These are phyloP conservation scores for Tuctoria greenei DNA, from an alignment of 176 grass and related monocot species.

Conservation along the genomic window DNA sequence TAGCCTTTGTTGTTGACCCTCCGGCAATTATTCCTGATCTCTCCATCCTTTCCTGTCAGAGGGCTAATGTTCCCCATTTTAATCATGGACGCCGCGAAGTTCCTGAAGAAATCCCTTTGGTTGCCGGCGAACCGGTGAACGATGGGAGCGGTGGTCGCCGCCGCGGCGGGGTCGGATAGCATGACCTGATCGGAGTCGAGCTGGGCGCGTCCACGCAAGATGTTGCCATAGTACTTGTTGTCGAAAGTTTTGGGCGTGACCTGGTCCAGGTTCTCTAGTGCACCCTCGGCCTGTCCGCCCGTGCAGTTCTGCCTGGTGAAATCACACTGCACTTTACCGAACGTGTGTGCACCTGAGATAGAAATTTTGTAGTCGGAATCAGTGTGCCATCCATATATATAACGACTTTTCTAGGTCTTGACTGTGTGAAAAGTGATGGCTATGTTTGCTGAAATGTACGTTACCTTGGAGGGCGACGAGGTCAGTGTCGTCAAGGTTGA, in stretches of 20 bases:
- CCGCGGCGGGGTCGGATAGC: constrained; percentile 3
- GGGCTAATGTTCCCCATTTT: constrained; percentile 65
- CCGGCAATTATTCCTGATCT: constrained; percentile 59
- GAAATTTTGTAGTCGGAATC: not conserved
- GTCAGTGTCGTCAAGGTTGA: constrained; percentile 48
- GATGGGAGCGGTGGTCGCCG: constrained; percentile 12
- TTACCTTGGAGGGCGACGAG: constrained; percentile 60
- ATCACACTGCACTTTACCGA: constrained; percentile 48
- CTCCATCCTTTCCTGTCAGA: constrained; percentile 37
- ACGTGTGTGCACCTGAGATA: constrained; percentile 60
- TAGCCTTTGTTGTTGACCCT: constrained; percentile 43
- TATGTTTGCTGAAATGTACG: not conserved
- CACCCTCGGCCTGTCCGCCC: not conserved
- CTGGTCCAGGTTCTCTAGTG: constrained; percentile 47
- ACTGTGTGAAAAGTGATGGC: not conserved
- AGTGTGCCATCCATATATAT: not conserved
- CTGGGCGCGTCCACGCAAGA: constrained; percentile 29
- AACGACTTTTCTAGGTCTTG: not conserved
- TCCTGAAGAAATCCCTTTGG: constrained; percentile 47
- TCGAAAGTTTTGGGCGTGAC: constrained; percentile 46
- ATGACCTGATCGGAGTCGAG: constrained; percentile 53
- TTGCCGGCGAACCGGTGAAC: constrained; percentile 31
- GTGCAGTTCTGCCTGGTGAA: constrained; percentile 36
- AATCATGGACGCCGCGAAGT: constrained; percentile 52
- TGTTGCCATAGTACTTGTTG: constrained; percentile 54